Conservation (phyloP, 306 rosid species). For the cucumber (Cucumis sativus) region Cucumber_9930_V3 NC_026661.2:18499501-18500000, state of each 20-base stretch:
- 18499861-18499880: not conserved
- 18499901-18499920: constrained; percentile 16
- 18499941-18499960: constrained; percentile 27
- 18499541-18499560: not conserved
- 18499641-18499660: not conserved
- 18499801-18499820: not conserved
- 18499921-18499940: constrained; percentile 30
- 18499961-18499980: constrained; percentile 23
- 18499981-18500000: constrained; percentile 32
- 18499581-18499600: not conserved
- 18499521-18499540: not conserved
- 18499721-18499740: not conserved
- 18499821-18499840: not conserved
- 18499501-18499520: not conserved
- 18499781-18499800: not conserved
- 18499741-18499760: not conserved
- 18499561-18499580: not conserved
- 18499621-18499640: not conserved
- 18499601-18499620: not conserved
- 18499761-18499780: not conserved
- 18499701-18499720: not conserved
- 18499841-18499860: not conserved
- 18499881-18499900: not conserved
- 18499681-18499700: not conserved
- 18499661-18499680: not conserved